A percentile compares a stretch with the other conserved stretches of the same genome.
Conservation (phyloP, 352 stramenopile genomes). For the Globisporangium alternatum region DNA sequence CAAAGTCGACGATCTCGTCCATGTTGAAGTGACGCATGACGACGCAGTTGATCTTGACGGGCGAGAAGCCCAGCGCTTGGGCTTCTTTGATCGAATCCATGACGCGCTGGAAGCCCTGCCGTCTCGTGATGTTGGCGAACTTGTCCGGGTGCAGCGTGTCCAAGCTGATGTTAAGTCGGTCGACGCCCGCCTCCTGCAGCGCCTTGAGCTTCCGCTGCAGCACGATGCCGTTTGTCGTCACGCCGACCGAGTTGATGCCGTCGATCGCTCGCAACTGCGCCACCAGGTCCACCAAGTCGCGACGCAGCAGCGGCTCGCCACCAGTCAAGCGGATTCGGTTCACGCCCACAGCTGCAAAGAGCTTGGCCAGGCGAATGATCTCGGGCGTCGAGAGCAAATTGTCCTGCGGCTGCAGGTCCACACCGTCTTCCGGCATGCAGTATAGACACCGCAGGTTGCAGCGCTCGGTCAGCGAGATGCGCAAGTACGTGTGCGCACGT, state of each 20-base stretch:
- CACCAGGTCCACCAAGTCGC: conserved; percentile 55
- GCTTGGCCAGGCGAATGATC: conserved; percentile 84
- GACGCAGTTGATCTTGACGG: conserved; percentile 97
- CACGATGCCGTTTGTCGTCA: conserved; percentile 97
- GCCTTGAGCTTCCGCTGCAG: conserved; percentile 80
- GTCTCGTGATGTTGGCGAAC: conserved; percentile 93
- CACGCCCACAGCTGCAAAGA: conserved; percentile 91
- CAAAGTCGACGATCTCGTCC: conserved; percentile 94
- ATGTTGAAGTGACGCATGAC: conserved; percentile 97
- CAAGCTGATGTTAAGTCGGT: conserved; percentile 94
- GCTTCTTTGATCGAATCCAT: conserved; percentile 81
- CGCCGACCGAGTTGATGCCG: conserved; percentile 81
- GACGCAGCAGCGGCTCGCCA: conserved; percentile 85
- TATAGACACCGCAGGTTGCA: conserved; percentile 97
- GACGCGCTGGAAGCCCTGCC: conserved; percentile 86
- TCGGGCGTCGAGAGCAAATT: conserved; percentile 89
- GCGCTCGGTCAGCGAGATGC: conserved; percentile 94
- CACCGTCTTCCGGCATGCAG: conserved; percentile 96
- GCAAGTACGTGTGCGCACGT: conserved; percentile 92
- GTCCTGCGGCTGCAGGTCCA: conserved; percentile 75
- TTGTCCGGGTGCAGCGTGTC: conserved; percentile 92
- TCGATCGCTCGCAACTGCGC: conserved; percentile 51
- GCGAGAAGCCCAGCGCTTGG: conserved; percentile 41
- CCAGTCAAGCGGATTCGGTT: conserved; percentile 95
- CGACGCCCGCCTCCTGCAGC: conserved; percentile 83